Conservation (phyloP, 306 rosid genomes). For the Pyrus bretschneideri region DNA sequence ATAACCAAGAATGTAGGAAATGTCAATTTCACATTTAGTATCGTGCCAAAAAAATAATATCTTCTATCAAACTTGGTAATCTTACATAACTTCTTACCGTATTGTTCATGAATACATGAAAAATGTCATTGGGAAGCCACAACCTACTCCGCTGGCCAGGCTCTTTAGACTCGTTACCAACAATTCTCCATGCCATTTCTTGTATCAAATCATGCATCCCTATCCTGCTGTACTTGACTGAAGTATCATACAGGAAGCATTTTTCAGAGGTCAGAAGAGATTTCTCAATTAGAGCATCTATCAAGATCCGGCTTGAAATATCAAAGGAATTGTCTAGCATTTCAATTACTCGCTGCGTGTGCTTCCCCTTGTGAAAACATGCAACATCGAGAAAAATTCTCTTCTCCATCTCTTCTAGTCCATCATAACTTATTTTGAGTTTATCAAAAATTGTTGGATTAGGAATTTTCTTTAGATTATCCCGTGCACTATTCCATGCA, state of each 20-base stretch:
- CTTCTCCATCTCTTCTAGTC: constrained; percentile 18
- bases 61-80: background rate
- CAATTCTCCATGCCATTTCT: background rate
- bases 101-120: constrained; percentile 7
- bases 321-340: background rate
- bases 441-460: constrained; percentile 2
- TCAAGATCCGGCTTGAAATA: constrained; percentile 4
- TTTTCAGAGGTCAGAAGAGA: constrained; percentile 21
- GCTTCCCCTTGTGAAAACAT: constrained; percentile 14
- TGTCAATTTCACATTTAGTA: background rate
- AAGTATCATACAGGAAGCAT: background rate
- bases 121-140: constrained; percentile 1
- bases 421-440: constrained; percentile 29
- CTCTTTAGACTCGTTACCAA: background rate
- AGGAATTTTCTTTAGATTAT: background rate
- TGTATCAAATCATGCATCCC: constrained; percentile 32
- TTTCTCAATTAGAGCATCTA: constrained; percentile 28
- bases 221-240: background rate
- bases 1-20: background rate
- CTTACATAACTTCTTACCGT: background rate
- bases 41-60: background rate
- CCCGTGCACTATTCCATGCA: background rate
- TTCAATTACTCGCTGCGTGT: background rate
- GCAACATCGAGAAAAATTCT: background rate
- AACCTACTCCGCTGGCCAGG: background rate